Evolutionary conservation across 768 basidiomycete species (phyloP).

Genomic region (Tulasnella calospora): DNA sequence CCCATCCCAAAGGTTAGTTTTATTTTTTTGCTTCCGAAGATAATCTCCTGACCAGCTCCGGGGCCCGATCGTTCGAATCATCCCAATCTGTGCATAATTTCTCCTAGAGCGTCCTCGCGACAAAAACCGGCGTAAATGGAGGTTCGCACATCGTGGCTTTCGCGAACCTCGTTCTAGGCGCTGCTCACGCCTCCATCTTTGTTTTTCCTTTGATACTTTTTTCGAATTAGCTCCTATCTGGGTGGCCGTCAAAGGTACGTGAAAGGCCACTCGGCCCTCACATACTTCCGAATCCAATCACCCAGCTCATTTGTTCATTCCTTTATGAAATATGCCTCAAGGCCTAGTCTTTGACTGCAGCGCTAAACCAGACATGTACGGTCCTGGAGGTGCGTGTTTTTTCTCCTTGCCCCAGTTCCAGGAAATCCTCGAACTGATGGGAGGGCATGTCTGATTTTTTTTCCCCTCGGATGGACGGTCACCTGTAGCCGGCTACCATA

Average conservation of each 20-base stretch:
- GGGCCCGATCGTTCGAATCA: constrained; percentile 12
- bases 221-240: constrained; percentile 55
- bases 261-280: constrained; percentile 4
- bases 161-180: background rate
- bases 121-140: constrained; percentile 13
- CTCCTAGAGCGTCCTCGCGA: constrained; percentile 3
- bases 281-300: background rate
- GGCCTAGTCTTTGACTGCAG: constrained; percentile 89
- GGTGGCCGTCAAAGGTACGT: constrained; percentile 83
- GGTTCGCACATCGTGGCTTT: constrained; percentile 12
- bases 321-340: constrained; percentile 33
- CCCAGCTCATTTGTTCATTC: background rate
- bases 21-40: background rate
- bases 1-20: constrained; percentile 10
- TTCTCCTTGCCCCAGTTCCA: background rate
- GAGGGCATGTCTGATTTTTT: background rate
- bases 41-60: background rate
- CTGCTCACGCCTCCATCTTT: background rate
- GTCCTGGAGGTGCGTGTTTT: constrained; percentile 48
- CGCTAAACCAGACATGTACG: constrained; percentile 82
- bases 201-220: background rate
- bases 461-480: background rate
- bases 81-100: constrained; percentile 1
- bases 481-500: constrained; percentile 51
- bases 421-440: background rate